phyloP scores from a whole-genome alignment of 441 rosid species.

The Eruca vesicaria region DNA sequence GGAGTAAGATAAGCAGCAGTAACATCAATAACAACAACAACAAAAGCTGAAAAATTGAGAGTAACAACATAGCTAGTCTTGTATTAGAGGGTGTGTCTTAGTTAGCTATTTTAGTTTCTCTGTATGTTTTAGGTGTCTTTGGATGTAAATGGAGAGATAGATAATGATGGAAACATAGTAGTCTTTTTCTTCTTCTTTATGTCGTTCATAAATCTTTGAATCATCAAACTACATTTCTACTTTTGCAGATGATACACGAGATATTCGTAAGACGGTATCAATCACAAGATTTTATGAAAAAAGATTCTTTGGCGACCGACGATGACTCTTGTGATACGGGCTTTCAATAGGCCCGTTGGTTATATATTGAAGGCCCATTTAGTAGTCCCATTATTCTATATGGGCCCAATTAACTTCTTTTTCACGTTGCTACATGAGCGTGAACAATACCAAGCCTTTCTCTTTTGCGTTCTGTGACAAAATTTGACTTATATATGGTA shows the following conservation, averaged over 20 bases:
- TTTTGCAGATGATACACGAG: not conserved
- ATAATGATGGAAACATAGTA: not conserved
- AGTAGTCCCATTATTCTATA: not conserved
- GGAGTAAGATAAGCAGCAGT: conserved; percentile 29
- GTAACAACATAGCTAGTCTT: not conserved
- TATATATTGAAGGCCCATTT: not conserved
- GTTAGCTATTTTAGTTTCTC: not conserved
- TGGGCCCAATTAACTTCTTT: not conserved
- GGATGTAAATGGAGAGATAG: conserved; percentile 14
- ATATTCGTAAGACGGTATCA: not conserved
- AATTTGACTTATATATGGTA: not conserved
- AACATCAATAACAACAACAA: conserved; percentile 7
- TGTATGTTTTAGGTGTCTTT: conserved; percentile 16
- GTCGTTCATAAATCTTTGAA: not conserved
- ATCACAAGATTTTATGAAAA: not conserved
- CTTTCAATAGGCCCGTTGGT: not conserved
- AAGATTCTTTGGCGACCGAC: too few species aligned
- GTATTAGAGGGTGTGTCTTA: not conserved
- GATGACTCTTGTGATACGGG: not conserved
- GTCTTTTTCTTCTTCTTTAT: not conserved
- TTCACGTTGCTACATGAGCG: not conserved
- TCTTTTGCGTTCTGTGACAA: not conserved
- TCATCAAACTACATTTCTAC: not conserved
- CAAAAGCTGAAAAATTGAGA: conserved; percentile 10
- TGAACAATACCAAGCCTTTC: not conserved